phyloP scores from a whole-genome alignment of 2,329 filamentous ascomycete genomes.

The Rugonectria rugulosa region DNA sequence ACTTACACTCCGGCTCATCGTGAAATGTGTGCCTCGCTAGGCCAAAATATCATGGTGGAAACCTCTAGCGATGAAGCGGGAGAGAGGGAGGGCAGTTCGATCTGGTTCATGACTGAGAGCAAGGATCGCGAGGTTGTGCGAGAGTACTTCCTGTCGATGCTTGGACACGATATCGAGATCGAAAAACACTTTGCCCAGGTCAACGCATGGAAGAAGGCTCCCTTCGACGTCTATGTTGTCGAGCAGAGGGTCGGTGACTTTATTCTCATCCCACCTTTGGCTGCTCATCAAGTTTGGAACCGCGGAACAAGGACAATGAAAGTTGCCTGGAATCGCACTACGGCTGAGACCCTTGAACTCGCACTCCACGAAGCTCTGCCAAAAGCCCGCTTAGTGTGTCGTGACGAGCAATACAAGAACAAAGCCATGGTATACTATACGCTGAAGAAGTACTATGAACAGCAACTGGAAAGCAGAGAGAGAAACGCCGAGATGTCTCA shows the following conservation, averaged over 20 bases:
- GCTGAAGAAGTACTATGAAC: slow-evolving; percentile 77
- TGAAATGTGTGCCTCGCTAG: slow-evolving; percentile 96
- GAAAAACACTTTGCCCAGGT: slow-evolving; percentile 97
- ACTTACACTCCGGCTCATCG: slow-evolving; percentile 95
- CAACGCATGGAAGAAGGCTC: slow-evolving; percentile 93
- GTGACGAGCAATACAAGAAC: slow-evolving; percentile 98
- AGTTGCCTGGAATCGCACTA: slow-evolving; percentile 96
- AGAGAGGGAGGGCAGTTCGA: slow-evolving; percentile 84
- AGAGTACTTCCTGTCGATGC: slow-evolving; percentile 90
- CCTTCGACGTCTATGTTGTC: slow-evolving; percentile 90
- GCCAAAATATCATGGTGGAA: slow-evolving; percentile 99
- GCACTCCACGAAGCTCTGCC: slow-evolving; percentile 88
- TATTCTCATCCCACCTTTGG: slow-evolving; percentile 89
- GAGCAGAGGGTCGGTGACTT: slow-evolving; percentile 92
- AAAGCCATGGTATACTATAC: slow-evolving; percentile 95
- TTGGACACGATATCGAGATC: slow-evolving; percentile 96
- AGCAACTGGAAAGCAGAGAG: slow-evolving; percentile 63
- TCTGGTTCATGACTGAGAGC: slow-evolving; percentile 99
- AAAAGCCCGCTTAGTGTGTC: slow-evolving; percentile 87
- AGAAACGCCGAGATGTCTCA: slow-evolving; percentile 55
- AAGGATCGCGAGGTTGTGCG: slow-evolving; percentile 90
- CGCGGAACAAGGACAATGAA: slow-evolving; percentile 95
- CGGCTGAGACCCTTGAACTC: slow-evolving; percentile 86
- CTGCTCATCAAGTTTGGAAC: slow-evolving; percentile 98
- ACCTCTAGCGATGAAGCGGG: slow-evolving; percentile 77